phyloP scores from a whole-genome alignment of 495 filamentous ascomycete species.

The Friedmanniomyces endolithicus region DNA sequence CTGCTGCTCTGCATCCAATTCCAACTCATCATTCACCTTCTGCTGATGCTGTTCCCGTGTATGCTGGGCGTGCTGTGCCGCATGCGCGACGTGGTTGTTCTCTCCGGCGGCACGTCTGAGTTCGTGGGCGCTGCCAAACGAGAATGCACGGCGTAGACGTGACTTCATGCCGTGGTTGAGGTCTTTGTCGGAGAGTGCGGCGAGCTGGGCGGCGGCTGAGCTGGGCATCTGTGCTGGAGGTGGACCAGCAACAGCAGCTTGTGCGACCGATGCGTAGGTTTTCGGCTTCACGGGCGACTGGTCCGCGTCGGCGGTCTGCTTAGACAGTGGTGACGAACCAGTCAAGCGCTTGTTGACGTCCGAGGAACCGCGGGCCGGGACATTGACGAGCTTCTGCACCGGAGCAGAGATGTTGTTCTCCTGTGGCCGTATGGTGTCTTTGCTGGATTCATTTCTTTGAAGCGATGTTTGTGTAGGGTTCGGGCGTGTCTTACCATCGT shows the following conservation, averaged over 20 bases:
- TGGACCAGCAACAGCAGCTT: slow-evolving; percentile 14
- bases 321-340: slow-evolving; percentile 79
- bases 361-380: slow-evolving; percentile 55
- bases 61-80: slow-evolving; percentile 48
- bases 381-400: slow-evolving; percentile 40
- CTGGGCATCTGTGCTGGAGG: slow-evolving; percentile 33
- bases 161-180: slow-evolving; percentile 70
- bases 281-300: slow-evolving; percentile 16
- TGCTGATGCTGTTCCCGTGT: slow-evolving; percentile 46
- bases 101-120: slow-evolving; percentile 64
- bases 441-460: slow-evolving; percentile 21
- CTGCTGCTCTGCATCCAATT: slow-evolving; percentile 74
- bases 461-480: slow-evolving; percentile 45
- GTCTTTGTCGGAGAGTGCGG: slow-evolving; percentile 67
- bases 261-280: slow-evolving; percentile 15
- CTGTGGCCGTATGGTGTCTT: background rate
- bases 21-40: slow-evolving; percentile 49
- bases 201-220: slow-evolving; percentile 65
- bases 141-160: slow-evolving; percentile 84
- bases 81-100: slow-evolving; percentile 39
- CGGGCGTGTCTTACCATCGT: slow-evolving; percentile 36
- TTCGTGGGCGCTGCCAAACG: slow-evolving; percentile 92
- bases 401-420: slow-evolving; percentile 18
- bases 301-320: slow-evolving; percentile 45
- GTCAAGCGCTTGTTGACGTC: slow-evolving; percentile 58